Evolutionary conservation across 2,329 filamentous ascomycete species (phyloP), one percentile per base, ranked within the genome.

Genomic region (Microcyclosporella mali): DNA sequence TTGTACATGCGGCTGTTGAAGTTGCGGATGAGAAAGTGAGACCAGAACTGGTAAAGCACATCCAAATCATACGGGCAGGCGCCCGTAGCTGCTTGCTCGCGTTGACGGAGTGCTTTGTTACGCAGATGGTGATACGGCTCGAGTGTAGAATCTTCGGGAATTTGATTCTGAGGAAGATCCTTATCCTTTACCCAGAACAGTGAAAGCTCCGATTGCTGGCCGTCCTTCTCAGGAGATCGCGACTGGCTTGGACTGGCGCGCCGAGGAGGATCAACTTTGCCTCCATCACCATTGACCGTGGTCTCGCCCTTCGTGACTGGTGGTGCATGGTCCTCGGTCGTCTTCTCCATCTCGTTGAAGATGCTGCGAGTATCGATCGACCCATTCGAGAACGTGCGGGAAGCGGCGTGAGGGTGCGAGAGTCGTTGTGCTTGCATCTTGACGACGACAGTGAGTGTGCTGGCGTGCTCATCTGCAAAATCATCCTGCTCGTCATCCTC

Each of bases 1-100:
- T 78, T 70, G 67, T 88, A 88, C 78, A 89, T 85, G 59, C 70
- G 71, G 45, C 74, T 71, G 63, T 88, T 85, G 74, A 88, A 88
- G 66, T 84, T 82, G 56, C 78, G 74, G 50, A 80, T 74, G 50
- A 88, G 72, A 59, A 84, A 85, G 61, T 83, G 77, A 15, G 79
- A 79, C 82, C 84, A 88, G 68, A 85, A 85, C 51, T 80, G 74
- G 67, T 87, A 88, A 21, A 86, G 73, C 45, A 79, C 72, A 58
- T 78, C 74, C 72, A 84, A 81, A 56, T 80, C 74, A 47, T 71
- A 68, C 37, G 76, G 73, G 30, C 69, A 73, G 41, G 50, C 66
- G 51, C 68, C 69, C 50, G 63, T 61, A 33, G 66, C 51, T 47
- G 67, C 65, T 52, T 64, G 63, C 47, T 66, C 61, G 51, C 72